phyloP scores from a whole-genome alignment of 2,329 filamentous ascomycete genomes.

The Stromatinia cepivora region DNA sequence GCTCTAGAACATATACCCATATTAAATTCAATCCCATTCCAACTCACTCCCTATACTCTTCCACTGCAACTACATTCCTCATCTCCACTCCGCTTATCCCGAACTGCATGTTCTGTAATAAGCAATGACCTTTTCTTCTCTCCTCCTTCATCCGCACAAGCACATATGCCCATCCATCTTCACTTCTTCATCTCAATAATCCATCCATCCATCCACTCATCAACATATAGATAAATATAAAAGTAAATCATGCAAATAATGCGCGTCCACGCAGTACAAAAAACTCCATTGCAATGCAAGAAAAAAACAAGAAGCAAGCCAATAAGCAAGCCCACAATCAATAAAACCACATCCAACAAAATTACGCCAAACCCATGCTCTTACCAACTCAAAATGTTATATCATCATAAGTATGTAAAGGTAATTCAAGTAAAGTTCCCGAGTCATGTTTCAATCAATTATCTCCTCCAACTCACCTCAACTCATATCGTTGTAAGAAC shows the following conservation, averaged over 20 bases:
- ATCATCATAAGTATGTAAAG: slow-evolving; percentile 4
- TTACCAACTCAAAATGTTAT: not conserved
- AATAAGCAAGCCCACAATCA: not conserved
- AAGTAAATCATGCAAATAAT: not conserved
- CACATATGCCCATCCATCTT: not conserved
- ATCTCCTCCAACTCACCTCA: not conserved
- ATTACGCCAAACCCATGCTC: slow-evolving; percentile 18
- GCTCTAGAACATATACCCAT: not conserved
- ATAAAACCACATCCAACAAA: not conserved
- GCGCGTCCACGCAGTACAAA: not conserved
- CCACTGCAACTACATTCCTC: not conserved
- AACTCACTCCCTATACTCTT: not conserved
- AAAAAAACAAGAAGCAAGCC: not conserved
- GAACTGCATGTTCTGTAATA: not conserved
- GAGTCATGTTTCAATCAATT: slow-evolving; percentile 2
- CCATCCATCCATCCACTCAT: not conserved
- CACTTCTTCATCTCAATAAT: not conserved
- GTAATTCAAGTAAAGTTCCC: not conserved
- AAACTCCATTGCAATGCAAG: slow-evolving; percentile 13
- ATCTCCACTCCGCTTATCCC: not conserved
- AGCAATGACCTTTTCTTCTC: not conserved
- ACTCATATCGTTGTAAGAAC: not conserved
- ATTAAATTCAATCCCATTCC: not conserved
- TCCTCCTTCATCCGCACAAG: not conserved
- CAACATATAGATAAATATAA: slow-evolving; percentile 1